A percentile compares a stretch with the other conserved stretches of the same genome.
These are phyloP conservation scores for Dalbergia cochinchinensis DNA, from an alignment of 306 rosid genomes.

Conservation along the genomic window DNA sequence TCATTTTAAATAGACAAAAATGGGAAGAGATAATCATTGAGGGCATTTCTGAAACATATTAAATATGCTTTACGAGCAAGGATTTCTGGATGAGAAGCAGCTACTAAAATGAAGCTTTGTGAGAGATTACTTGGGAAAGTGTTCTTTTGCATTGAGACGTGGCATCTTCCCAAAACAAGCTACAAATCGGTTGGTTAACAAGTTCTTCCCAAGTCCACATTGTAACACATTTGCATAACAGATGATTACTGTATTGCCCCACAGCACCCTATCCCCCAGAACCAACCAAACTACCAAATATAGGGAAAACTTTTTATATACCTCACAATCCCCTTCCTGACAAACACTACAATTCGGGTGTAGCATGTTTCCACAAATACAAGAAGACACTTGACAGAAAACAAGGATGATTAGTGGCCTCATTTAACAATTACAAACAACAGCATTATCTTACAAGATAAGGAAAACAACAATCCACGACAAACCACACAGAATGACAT, in stretches of 20 bases:
- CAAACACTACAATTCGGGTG: slow-evolving; percentile 35
- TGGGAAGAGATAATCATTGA: too few relatives aligned
- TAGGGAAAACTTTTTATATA: slow-evolving; percentile 7
- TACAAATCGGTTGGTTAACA: background rate
- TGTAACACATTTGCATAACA: background rate
- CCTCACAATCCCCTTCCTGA: slow-evolving; percentile 28
- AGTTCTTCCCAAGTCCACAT: background rate
- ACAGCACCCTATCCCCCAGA: background rate
- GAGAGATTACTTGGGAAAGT: too few relatives aligned
- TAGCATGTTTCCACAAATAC: slow-evolving; percentile 23
- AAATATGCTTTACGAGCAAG: too few relatives aligned
- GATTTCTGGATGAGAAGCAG: too few relatives aligned
- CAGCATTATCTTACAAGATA: slow-evolving; percentile 50
- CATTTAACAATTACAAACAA: slow-evolving; percentile 48
- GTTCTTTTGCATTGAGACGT: too few relatives aligned
- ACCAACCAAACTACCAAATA: slow-evolving; percentile 11
- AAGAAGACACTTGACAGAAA: slow-evolving; percentile 29
- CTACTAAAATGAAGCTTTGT: too few relatives aligned
- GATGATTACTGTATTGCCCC: background rate
- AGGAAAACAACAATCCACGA: slow-evolving; percentile 46
- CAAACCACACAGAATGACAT: slow-evolving; percentile 43
- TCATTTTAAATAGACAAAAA: too few relatives aligned
- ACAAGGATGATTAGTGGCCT: background rate
- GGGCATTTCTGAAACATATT: too few relatives aligned
- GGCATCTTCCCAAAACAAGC: too few relatives aligned